Conservation (phyloP, 176 grass and related monocot genomes). For the Phoenix dactylifera region DNA sequence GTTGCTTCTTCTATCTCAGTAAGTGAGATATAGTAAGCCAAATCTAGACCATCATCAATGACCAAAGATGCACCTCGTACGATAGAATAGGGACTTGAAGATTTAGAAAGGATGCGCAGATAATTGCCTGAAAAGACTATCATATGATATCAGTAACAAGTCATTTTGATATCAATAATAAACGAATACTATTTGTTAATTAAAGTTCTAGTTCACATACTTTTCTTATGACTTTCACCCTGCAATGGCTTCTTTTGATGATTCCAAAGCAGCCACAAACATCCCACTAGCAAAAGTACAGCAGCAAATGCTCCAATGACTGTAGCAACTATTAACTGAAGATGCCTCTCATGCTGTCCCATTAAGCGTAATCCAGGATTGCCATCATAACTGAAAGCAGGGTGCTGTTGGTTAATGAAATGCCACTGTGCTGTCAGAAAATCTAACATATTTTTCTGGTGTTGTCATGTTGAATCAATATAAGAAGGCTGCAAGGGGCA, state of each 20-base stretch:
- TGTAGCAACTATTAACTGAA: not conserved
- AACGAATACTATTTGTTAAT: no score
- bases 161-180: no score
- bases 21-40: conserved; percentile 5
- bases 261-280: conserved; percentile 1
- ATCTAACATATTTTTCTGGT: no score
- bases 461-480: no score
- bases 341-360: not conserved
- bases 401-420: not conserved
- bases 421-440: no score
- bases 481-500: no score
- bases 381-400: not conserved
- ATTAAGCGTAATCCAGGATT: not conserved
- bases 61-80: conserved; percentile 6
- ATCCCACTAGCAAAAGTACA: not conserved
- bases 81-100: conserved; percentile 1
- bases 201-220: not conserved
- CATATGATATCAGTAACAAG: no score
- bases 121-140: not conserved
- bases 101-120: conserved; percentile 6
- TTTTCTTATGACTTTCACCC: not conserved
- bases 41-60: not conserved
- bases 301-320: conserved; percentile 1
- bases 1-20: conserved; percentile 12
- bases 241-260: not conserved